phyloP scores from a whole-genome alignment of 1,139 yeast species.

The Hansenula sp. region DNA sequence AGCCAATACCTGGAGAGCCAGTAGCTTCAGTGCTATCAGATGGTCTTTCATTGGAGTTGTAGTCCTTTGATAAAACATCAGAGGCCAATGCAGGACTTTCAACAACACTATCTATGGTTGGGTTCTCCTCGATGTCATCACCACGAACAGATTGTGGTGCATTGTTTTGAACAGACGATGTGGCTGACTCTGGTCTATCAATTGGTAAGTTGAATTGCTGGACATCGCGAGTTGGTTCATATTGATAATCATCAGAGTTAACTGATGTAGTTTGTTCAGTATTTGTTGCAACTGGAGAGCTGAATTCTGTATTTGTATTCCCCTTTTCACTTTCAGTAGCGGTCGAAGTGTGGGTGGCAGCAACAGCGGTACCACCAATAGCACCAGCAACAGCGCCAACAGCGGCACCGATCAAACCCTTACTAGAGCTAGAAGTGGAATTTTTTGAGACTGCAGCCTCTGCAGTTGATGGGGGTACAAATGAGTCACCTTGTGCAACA shows the following conservation, averaged over 20 bases:
- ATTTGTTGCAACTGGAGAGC: slow-evolving; percentile 30
- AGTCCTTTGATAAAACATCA: slow-evolving; percentile 18
- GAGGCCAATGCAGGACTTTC: slow-evolving; percentile 20
- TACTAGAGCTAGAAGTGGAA: slow-evolving; percentile 14
- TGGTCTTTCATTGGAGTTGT: slow-evolving; percentile 7
- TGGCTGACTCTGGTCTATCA: slow-evolving; percentile 73
- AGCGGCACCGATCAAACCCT: slow-evolving; percentile 21
- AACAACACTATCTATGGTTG: slow-evolving; percentile 14
- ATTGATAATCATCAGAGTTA: slow-evolving; percentile 40
- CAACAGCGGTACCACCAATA: slow-evolving; percentile 25
- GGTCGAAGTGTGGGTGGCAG: slow-evolving; percentile 27
- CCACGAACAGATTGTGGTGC: slow-evolving; percentile 88
- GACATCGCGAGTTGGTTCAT: slow-evolving; percentile 19
- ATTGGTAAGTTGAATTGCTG: slow-evolving; percentile 41
- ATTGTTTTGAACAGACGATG: slow-evolving; percentile 89
- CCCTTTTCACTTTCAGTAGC: slow-evolving; percentile 20
- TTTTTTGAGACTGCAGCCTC: slow-evolving; percentile 18
- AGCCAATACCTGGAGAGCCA: slow-evolving; percentile 21
- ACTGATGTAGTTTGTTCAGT: slow-evolving; percentile 31
- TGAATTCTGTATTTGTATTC: slow-evolving; percentile 14
- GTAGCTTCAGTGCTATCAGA: slow-evolving; percentile 12
- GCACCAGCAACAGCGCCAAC: slow-evolving; percentile 24
- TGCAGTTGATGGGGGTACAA: slow-evolving; percentile 19
- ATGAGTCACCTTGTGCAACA: not conserved
- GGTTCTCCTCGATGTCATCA: slow-evolving; percentile 36